Evolutionary conservation across 2,329 filamentous ascomycete species (phyloP), one percentile per base, ranked within the genome.

Genomic region (Ophiocordyceps sinensis): DNA sequence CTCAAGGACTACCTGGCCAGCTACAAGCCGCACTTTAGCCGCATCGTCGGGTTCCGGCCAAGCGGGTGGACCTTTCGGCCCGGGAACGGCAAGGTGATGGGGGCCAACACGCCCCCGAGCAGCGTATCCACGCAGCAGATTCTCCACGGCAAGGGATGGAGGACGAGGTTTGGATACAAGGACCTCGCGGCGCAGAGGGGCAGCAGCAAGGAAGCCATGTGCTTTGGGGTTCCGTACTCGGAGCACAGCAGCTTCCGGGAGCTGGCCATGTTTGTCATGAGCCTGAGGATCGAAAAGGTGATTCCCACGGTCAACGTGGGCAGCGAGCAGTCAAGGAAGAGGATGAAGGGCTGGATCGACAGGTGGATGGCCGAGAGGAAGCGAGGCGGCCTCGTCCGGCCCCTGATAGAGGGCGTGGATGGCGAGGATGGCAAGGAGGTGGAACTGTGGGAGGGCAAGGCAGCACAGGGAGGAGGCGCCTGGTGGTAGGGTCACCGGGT

Each of bases 211-310:
- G 80, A 89, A 51, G 84, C 84, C 31, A 81, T 82, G 58, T 95
- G 87, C 58, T 94, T 93, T 51, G 88, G 86, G 1, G 91, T 96
- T 2, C 91, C 91, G 2, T 98, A 98, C 57, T 88, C 82, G 40
- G 91, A 98, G 64, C 91, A 98, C 59, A 91, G 84, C 58, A 93
- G 85, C 46, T 98, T 98, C 56, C 73, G 89, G 34, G 91, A 98
- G 66, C 62, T 98, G 55, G 89, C 86, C 1, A 81, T 96, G 73
- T 98, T 98, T 56, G 76, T 89, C 50, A 91, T 91, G 69, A 76
- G 81, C 17, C 58, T 98, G 58, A 68, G 84, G 43, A 93, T 98
- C 48, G 87, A 89, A 47, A 85, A 81, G 61, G 75, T 98, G 7
- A 82, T 98, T 14, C 91, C 91, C 0, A 98, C 91, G 0, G 91